phyloP scores from a whole-genome alignment of 2,329 filamentous ascomycete species.

The Acarospora socialis region DNA sequence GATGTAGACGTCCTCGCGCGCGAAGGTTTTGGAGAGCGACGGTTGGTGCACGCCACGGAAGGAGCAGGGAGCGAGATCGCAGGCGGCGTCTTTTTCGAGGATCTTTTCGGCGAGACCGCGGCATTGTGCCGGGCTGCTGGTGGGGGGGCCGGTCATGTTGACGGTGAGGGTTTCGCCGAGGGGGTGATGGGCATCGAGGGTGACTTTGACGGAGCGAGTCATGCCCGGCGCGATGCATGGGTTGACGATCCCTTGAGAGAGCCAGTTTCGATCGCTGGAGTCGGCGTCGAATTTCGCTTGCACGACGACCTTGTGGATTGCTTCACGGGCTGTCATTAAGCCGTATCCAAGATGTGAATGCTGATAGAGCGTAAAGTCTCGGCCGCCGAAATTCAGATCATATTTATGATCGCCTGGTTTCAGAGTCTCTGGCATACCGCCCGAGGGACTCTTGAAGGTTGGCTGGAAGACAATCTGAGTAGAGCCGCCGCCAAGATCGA shows the following conservation, averaged over 20 bases:
- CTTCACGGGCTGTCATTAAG: slow-evolving; percentile 83
- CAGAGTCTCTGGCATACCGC: slow-evolving; percentile 75
- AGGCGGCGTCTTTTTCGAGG: slow-evolving; percentile 70
- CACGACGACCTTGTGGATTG: slow-evolving; percentile 64
- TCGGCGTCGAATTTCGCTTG: slow-evolving; percentile 53
- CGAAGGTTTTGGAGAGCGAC: slow-evolving; percentile 79
- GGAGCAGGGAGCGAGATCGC: slow-evolving; percentile 78
- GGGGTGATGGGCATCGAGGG: slow-evolving; percentile 44
- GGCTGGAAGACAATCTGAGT: slow-evolving; percentile 99
- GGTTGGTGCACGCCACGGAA: slow-evolving; percentile 98
- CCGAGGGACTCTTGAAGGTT: slow-evolving; percentile 60
- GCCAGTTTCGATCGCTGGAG: slow-evolving; percentile 49
- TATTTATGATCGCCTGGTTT: slow-evolving; percentile 93
- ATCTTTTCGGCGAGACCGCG: slow-evolving; percentile 82
- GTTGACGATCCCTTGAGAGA: slow-evolving; percentile 57
- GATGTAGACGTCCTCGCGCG: slow-evolving; percentile 82
- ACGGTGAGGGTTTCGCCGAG: slow-evolving; percentile 53
- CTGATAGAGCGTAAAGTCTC: slow-evolving; percentile 86
- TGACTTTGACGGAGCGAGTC: slow-evolving; percentile 57
- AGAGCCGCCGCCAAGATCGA: slow-evolving; percentile 90
- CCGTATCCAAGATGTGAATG: slow-evolving; percentile 96
- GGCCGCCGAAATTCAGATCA: slow-evolving; percentile 74
- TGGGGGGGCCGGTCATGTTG: slow-evolving; percentile 74
- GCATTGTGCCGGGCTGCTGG: slow-evolving; percentile 69
- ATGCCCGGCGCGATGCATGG: slow-evolving; percentile 78